Base-by-base conservation (phyloP, 83 land plant genomes). In the Larix sibirica region DNA sequence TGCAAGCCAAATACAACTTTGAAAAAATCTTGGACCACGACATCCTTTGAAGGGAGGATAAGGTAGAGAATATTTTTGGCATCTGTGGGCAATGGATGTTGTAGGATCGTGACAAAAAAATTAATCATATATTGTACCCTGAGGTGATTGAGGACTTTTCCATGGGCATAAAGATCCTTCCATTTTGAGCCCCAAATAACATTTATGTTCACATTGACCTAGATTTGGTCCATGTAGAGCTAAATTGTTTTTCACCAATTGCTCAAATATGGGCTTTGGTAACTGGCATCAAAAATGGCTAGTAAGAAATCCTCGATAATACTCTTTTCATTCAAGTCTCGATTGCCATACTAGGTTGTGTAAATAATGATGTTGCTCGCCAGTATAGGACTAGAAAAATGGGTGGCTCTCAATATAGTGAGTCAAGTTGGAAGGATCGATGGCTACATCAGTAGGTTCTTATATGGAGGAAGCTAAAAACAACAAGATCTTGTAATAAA, bases 1-100 rank as follows among this genome's bases (percentile, higher is more conserved):
- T 96, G 97, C 82, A 94, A 94, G n/a, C 97, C 98, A 73, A 95
- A 94, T 4, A 89, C 95, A 0, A 91, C 93, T 14, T 89, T 60
- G 86, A 97, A 96, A 84, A 90, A 96, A 10, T 91, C 96, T 81
- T 96, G 92, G 80, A 94, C 71, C 20, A 62, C 59, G 28, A 94
- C 94, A 74, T 96, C 97, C 6, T 78, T 85, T 26, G 95, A 81
- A 17, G 95, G 91, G 60, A 96, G 83, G n/a, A 96, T 81, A 21
- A 96, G 83, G 84, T 94, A 94, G 83, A 96, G 75, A n/a, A 95
- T 95, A 78, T 84, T 81, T 60, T 76, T 81, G 85, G 91, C 84
- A 81, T 96, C 93, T 42, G 90, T 91, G n/a, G 96, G 91, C 38
- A 89, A 86, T n/a, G 79, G 92, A 21, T 83, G 77, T 12, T 84